Evolutionary conservation across 176 grass and related monocot genomes (phyloP).

Genomic region (Guadua angustifolia): DNA sequence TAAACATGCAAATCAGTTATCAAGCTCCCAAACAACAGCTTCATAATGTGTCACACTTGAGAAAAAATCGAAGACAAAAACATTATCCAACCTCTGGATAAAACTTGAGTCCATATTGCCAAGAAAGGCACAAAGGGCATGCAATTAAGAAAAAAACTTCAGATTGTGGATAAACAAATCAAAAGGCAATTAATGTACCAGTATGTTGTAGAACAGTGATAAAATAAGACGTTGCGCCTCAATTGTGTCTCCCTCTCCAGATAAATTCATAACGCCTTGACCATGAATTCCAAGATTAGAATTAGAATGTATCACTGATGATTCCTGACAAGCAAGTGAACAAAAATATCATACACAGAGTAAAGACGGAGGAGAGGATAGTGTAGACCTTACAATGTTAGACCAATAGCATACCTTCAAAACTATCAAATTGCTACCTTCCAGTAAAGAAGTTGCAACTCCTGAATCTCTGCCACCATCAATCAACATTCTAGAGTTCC

Average conservation of each 20-base stretch:
- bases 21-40: conserved; percentile 26
- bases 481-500: conserved; percentile 84
- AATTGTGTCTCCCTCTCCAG: conserved; percentile 84
- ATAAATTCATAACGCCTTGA: conserved; percentile 92
- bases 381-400: conserved; percentile 42
- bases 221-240: conserved; percentile 92
- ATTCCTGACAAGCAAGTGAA: conserved; percentile 64
- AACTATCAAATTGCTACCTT: conserved; percentile 98
- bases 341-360: conserved; percentile 42
- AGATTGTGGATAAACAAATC: conserved; percentile 22
- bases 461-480: conserved; percentile 66
- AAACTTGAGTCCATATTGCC: neutral
- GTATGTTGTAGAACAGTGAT: conserved; percentile 95
- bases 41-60: conserved; percentile 6
- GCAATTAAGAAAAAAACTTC: conserved; percentile 28
- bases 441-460: conserved; percentile 78
- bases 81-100: conserved; percentile 3
- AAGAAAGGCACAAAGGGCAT: conserved; percentile 20
- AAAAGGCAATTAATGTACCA: conserved; percentile 53
- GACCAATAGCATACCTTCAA: conserved; percentile 65
- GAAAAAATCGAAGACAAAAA: conserved; percentile 22
- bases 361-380: conserved; percentile 1
- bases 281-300: conserved; percentile 97
- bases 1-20: conserved; percentile 13
- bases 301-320: conserved; percentile 92